Evolutionary conservation across 2,329 filamentous ascomycete species (phyloP), one percentile per base, ranked within the genome.

Genomic region (Fusarium palustre): DNA sequence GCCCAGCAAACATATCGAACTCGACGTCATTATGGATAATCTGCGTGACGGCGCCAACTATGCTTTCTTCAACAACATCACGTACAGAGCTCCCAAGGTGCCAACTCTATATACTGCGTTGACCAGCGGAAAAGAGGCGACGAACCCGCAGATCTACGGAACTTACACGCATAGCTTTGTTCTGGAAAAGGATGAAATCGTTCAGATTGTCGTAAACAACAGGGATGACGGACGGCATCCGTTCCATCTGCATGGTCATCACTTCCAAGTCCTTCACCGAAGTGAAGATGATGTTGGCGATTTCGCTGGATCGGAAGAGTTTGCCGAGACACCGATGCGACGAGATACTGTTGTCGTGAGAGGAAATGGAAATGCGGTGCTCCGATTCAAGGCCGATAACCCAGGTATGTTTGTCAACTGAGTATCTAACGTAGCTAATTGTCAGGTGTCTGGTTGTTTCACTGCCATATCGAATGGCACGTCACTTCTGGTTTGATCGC

Each of bases 401-500:
- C 88, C 90, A 13, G 90, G 89, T 69, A 73, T 77, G 63, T 81
- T 10, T 4, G 10, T n/a, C 12, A n/a, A 13, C 18, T 4, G 5
- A 20, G 5, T 1, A 0, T 5, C 11, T 20, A 22, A 5, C 12
- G 4, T 28, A 10, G 15, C 59, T 50, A 16, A 48, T 34, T 12
- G 6, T 30, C 49, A 82, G 82, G 87, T 38, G 82, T 91, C 24
- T 92, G 89, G 89, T 78, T 91, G 6, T 92, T 94, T 81, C 92
- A 94, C 79, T 94, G 92, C 79, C 92, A 95, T 76, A 90, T 94
- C 55, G 91, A 92, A 75, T 95, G 91, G 91, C 91, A 93, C 75
- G 82, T 92, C 59, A 80, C 85, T 2, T 88, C 88, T 5, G 91
- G 91, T n/a, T 82, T 93, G 4, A 82, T 88, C 5, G 86, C 88